A percentile compares a stretch with the other conserved stretches of the same genome.
Evolutionary conservation across 768 basidiomycete genomes (phyloP).

Genomic region (Podaxis sp.): DNA sequence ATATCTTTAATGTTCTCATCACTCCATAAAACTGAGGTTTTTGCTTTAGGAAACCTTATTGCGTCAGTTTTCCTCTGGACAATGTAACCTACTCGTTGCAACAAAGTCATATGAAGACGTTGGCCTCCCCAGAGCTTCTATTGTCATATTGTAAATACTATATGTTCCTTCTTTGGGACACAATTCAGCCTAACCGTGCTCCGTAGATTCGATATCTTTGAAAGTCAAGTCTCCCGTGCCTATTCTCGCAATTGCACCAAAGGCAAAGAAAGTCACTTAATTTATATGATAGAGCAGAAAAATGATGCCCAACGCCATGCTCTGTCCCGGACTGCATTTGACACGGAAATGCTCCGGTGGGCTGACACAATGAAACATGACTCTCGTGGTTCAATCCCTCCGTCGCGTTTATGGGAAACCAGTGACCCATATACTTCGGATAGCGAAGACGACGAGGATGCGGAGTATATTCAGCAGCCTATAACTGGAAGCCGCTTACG

Average conservation of each 20-base stretch:
- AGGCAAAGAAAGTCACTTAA: constrained; percentile 45
- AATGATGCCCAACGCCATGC: constrained; percentile 52
- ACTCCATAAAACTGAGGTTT: neutral
- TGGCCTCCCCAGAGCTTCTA: constrained; percentile 49
- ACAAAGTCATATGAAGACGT: constrained; percentile 58
- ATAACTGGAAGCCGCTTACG: constrained; percentile 57
- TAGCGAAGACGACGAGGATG: constrained; percentile 42
- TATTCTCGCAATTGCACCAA: constrained; percentile 45
- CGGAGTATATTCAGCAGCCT: constrained; percentile 40
- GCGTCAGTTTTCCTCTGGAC: constrained; percentile 47
- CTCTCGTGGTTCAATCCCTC: constrained; percentile 39
- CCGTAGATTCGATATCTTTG: constrained; percentile 54
- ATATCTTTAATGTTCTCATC: constrained; percentile 12
- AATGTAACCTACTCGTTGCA: constrained; percentile 59
- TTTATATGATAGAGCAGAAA: constrained; percentile 60
- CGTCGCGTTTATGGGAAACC: constrained; percentile 34
- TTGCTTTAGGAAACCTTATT: constrained; percentile 40
- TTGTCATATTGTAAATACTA: constrained; percentile 55
- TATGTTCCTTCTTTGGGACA: neutral
- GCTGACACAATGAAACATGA: constrained; percentile 37
- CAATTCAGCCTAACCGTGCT: neutral
- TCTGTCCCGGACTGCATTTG: constrained; percentile 37
- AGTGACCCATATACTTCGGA: constrained; percentile 43
- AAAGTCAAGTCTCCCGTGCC: constrained; percentile 58
- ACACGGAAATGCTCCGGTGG: constrained; percentile 44